phyloP scores from a whole-genome alignment of 495 filamentous ascomycete species.

The Tuber melanosporum region DNA sequence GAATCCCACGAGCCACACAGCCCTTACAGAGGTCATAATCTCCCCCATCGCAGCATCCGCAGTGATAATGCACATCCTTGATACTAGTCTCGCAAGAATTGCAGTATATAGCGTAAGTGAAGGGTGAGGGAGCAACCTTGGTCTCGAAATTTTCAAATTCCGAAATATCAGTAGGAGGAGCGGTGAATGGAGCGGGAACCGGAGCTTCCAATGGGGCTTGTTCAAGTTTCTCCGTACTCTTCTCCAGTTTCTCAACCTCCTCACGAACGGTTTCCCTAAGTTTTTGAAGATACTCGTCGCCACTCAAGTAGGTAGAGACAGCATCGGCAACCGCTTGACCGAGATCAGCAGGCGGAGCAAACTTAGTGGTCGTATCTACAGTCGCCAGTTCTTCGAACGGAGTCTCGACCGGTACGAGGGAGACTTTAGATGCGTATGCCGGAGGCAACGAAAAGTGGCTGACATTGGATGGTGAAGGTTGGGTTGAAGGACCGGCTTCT shows the following conservation, averaged over 20 bases:
- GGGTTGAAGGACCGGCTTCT: not conserved
- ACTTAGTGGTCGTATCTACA: not conserved
- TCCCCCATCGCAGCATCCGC: slow-evolving; percentile 81
- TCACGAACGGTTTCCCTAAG: slow-evolving; percentile 40
- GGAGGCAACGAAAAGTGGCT: slow-evolving; percentile 17
- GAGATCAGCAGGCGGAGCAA: slow-evolving; percentile 23
- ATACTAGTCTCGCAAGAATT: slow-evolving; percentile 78
- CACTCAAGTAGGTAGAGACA: slow-evolving; percentile 37
- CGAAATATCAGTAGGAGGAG: slow-evolving; percentile 10
- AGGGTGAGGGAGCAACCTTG: slow-evolving; percentile 11
- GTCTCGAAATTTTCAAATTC: slow-evolving; percentile 7
- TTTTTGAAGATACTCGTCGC: slow-evolving; percentile 37
- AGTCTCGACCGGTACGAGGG: slow-evolving; percentile 8
- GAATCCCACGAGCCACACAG: slow-evolving; percentile 67
- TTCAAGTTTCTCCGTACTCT: not conserved
- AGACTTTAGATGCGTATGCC: slow-evolving; percentile 32
- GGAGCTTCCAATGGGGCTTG: slow-evolving; percentile 8
- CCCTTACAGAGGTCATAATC: slow-evolving; percentile 88
- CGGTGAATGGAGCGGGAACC: slow-evolving; percentile 41
- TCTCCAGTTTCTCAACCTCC: slow-evolving; percentile 37
- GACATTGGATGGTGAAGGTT: slow-evolving; percentile 12
- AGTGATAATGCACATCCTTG: slow-evolving; percentile 82
- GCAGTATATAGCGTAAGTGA: slow-evolving; percentile 71
- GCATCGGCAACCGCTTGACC: slow-evolving; percentile 35
- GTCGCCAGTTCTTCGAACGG: slow-evolving; percentile 14